Evolutionary conservation across 257 asterid species (phyloP), one percentile per base, ranked within the genome.

Genomic region (Vinca minor): DNA sequence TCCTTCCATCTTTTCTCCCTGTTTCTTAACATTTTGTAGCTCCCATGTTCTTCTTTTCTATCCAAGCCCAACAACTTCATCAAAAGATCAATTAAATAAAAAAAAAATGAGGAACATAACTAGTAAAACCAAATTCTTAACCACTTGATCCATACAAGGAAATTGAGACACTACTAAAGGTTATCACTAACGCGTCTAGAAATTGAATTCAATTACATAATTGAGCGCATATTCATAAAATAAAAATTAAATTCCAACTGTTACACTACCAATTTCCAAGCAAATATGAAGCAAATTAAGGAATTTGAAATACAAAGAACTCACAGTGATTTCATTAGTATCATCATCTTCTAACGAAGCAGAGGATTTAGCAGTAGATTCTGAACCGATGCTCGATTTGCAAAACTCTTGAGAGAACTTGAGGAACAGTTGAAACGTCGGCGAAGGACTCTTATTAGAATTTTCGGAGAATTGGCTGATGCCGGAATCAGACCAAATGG

Each of bases 1-100:
- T n/a, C n/a, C n/a, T n/a, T 76, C 76, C 82, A 85, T 72, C 95
- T 83, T 77, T 96, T 81, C 89, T 92, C 98, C 76, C 98, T 79
- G 63, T 49, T 73, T 66, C 75, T 75, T 64, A 85, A 42, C 91
- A 83, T 69, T 76, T 70, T 74, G 73, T 85, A 92, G 81, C 82
- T 82, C 79, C 87, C 96, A 72, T 85, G 90, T 25, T 80, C 85
- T 62, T 82, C 91, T 73, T 78, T 80, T 31, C 82, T 77, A 23
- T 82, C 87, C 64, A 84, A 85, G 42, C 89, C 96, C 80, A 78
- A 60, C 59, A 73, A 66, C 92, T 89, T 66, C 54, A 77, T 73
- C 62, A 73, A 4, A 62, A 73, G 18, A 48, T 59, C 15, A 59
- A 18, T 7, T 23, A 23, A 23, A 44, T 5, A 41, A 21, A 52